Percentiles rank a stretch among this genome's conserved stretches.
phyloP scores from a whole-genome alignment of 805 yeast genomes.

The Saccharomycopsis sp. region DNA sequence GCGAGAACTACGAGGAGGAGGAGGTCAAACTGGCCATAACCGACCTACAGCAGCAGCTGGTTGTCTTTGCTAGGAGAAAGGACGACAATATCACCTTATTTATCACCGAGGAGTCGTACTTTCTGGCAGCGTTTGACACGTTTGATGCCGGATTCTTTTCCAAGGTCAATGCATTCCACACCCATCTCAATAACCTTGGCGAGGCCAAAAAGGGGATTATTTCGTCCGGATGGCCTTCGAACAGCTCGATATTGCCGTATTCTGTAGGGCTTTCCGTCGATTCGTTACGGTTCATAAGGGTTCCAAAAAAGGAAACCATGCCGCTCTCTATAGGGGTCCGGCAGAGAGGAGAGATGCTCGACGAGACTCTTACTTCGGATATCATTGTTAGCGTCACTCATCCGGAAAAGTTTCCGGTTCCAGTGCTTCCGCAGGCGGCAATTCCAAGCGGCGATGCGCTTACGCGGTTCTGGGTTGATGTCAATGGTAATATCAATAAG shows the following conservation, averaged over 20 bases:
- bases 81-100: not conserved
- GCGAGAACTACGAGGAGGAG: not conserved
- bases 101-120: not conserved
- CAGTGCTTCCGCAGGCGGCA: not conserved
- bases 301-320: not conserved
- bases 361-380: not conserved
- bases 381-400: not conserved
- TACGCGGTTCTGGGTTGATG: conserved; percentile 1
- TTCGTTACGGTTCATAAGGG: not conserved
- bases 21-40: not conserved
- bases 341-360: not conserved
- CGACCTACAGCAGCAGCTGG: not conserved
- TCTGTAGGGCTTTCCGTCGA: not conserved
- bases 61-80: not conserved
- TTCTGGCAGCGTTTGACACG: not conserved
- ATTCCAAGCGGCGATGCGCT: not conserved
- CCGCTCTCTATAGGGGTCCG: not conserved
- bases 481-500: conserved; percentile 1
- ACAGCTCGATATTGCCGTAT: not conserved
- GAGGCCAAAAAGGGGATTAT: not conserved
- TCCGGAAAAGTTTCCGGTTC: not conserved
- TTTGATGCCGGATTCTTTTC: not conserved
- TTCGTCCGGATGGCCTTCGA: not conserved
- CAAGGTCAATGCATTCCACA: not conserved
- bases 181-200: not conserved